Evolutionary conservation across 495 filamentous ascomycete species (phyloP).

Genomic region (Talaromyces proteolyticus): DNA sequence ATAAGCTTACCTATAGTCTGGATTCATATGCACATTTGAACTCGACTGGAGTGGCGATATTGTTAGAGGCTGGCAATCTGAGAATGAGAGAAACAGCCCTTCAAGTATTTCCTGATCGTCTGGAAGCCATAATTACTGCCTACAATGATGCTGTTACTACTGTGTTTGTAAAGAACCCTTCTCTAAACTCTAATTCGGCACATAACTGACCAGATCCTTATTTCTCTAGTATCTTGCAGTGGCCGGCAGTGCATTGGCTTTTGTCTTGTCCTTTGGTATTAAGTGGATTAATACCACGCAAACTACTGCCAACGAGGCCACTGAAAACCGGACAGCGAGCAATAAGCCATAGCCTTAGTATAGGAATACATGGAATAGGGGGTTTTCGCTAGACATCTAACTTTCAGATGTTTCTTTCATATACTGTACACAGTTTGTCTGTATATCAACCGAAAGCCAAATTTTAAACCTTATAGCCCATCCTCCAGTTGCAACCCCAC

Average conservation of each 20-base stretch:
- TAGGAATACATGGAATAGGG: no score
- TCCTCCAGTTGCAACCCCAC: no score
- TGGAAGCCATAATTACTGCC: not conserved
- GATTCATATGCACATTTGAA: slow-evolving; percentile 1
- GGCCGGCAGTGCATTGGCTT: not conserved
- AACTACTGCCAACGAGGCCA: no score
- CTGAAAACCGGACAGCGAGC: no score
- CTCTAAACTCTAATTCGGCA: not conserved
- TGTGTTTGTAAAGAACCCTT: slow-evolving; percentile 1
- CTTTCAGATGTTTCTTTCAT: no score
- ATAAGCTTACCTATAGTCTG: not conserved
- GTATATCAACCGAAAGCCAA: no score
- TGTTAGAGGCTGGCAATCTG: not conserved
- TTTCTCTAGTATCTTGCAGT: slow-evolving; percentile 5
- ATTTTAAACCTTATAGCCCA: no score
- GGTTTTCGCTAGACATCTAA: no score
- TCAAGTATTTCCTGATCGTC: not conserved
- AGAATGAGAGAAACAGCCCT: not conserved
- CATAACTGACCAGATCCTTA: slow-evolving; percentile 2
- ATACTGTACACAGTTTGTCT: no score
- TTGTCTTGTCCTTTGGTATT: not conserved
- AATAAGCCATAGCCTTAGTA: no score
- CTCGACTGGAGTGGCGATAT: not conserved
- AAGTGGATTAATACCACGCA: no score
- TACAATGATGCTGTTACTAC: slow-evolving; percentile 9